These are phyloP conservation scores for Phytophthora podocarpi DNA, from an alignment of 352 stramenopile species.

Conservation along the genomic window DNA sequence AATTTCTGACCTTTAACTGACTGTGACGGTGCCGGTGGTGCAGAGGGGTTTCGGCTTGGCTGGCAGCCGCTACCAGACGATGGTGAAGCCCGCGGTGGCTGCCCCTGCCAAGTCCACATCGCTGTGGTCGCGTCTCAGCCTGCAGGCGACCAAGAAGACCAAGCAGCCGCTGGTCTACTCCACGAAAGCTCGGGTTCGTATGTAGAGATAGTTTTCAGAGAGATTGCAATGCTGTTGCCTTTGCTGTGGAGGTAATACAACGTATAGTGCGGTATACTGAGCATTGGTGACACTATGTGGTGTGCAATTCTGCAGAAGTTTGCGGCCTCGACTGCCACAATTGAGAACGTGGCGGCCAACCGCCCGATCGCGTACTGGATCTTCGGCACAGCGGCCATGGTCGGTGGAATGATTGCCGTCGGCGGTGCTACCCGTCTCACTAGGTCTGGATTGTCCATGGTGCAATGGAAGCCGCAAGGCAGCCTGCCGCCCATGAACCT, in stretches of 20 bases:
- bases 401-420: slow-evolving; percentile 97
- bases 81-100: slow-evolving; percentile 44
- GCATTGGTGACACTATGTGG: slow-evolving; percentile 6
- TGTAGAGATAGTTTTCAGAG: not conserved
- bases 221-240: slow-evolving; percentile 9
- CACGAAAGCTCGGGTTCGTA: slow-evolving; percentile 72
- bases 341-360: slow-evolving; percentile 85
- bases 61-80: slow-evolving; percentile 67
- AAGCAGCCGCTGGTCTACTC: slow-evolving; percentile 68
- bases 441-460: slow-evolving; percentile 97
- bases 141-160: slow-evolving; percentile 26
- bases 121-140: slow-evolving; percentile 44
- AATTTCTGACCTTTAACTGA: slow-evolving; percentile 20
- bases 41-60: slow-evolving; percentile 29
- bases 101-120: slow-evolving; percentile 36
- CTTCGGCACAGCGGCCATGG: slow-evolving; percentile 92
- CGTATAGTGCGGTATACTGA: not conserved
- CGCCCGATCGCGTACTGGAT: slow-evolving; percentile 95
- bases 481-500: slow-evolving; percentile 90
- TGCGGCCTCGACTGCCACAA: slow-evolving; percentile 56
- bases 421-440: slow-evolving; percentile 98
- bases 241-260: not conserved
- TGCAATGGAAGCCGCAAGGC: slow-evolving; percentile 97
- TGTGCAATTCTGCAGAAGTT: slow-evolving; percentile 49
- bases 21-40: slow-evolving; percentile 8